phyloP scores from a whole-genome alignment of 257 asterid species.

The Penstemon barbatus region DNA sequence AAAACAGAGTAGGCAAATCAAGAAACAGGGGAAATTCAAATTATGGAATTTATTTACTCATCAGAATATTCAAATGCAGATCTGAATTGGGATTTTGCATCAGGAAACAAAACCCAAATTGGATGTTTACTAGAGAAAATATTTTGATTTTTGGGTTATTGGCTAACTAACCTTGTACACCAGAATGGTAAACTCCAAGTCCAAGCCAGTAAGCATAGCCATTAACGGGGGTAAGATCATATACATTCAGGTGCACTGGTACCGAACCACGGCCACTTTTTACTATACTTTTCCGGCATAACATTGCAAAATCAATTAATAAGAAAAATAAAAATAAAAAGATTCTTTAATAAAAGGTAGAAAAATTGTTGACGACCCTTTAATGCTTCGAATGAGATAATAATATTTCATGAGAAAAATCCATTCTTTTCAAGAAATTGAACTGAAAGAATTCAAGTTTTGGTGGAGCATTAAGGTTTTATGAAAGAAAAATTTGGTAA shows the following conservation, averaged over 20 bases:
- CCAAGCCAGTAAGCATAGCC: conserved; percentile 91
- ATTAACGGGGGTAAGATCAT: conserved; percentile 72
- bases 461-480: too few relatives aligned
- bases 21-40: neutral
- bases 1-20: neutral
- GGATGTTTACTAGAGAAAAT: neutral
- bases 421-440: neutral
- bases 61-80: conserved; percentile 17
- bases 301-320: conserved; percentile 37
- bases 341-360: neutral
- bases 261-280: conserved; percentile 53
- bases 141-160: neutral
- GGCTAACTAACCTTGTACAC: conserved; percentile 62
- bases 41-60: neutral
- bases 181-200: conserved; percentile 87
- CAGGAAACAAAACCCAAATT: neutral
- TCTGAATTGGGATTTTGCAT: conserved; percentile 22
- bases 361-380: neutral
- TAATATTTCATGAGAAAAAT: neutral
- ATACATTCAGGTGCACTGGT: conserved; percentile 70
- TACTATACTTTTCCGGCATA: conserved; percentile 56
- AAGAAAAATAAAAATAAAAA: neutral
- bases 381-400: neutral
- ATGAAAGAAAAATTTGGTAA: neutral
- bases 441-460: neutral